These are phyloP conservation scores for Malassezia vespertilionis DNA, from an alignment of 1,284 basidiomycete genomes.

Conservation along the genomic window DNA sequence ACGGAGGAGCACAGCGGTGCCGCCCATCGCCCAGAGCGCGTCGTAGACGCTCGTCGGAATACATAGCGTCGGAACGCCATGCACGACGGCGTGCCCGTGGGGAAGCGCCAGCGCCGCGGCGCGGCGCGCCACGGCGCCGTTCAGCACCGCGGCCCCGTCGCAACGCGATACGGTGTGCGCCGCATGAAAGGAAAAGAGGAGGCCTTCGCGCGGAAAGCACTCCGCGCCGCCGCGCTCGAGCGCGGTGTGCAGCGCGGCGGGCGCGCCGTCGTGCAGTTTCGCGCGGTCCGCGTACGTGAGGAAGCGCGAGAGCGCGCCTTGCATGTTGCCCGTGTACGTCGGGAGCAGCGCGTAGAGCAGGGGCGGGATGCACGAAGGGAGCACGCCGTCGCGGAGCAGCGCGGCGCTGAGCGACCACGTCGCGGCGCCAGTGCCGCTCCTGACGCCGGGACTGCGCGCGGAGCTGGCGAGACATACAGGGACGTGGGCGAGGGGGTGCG, in stretches of 20 bases:
- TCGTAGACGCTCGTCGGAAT: conserved; percentile 61
- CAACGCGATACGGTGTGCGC: conserved; percentile 18
- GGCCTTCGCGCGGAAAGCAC: conserved; percentile 21
- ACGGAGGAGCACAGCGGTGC: conserved; percentile 63
- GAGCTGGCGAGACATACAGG: conserved; percentile 28
- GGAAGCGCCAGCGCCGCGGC: conserved; percentile 23
- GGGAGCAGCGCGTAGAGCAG: conserved; percentile 28
- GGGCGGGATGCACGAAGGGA: conserved; percentile 29
- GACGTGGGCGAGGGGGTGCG: conserved; percentile 6
- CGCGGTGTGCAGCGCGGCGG: conserved; percentile 26
- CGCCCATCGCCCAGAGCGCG: conserved; percentile 71
- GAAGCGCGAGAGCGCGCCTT: conserved; percentile 36
- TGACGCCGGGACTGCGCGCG: conserved; percentile 10
- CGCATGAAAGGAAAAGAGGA: conserved; percentile 33
- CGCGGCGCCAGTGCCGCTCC: background rate
- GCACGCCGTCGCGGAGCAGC: conserved; percentile 25
- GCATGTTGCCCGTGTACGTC: conserved; percentile 32
- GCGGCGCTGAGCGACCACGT: conserved; percentile 32
- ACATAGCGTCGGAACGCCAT: conserved; percentile 51
- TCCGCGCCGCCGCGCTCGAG: conserved; percentile 24
- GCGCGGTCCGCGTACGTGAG: conserved; percentile 32
- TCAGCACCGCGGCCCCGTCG: conserved; percentile 19
- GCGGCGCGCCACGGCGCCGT: conserved; percentile 24
- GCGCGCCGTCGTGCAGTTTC: conserved; percentile 28
- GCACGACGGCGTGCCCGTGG: conserved; percentile 24